Evolutionary conservation across 257 asterid species (phyloP).

Genomic region (Solanum lignicaule): DNA sequence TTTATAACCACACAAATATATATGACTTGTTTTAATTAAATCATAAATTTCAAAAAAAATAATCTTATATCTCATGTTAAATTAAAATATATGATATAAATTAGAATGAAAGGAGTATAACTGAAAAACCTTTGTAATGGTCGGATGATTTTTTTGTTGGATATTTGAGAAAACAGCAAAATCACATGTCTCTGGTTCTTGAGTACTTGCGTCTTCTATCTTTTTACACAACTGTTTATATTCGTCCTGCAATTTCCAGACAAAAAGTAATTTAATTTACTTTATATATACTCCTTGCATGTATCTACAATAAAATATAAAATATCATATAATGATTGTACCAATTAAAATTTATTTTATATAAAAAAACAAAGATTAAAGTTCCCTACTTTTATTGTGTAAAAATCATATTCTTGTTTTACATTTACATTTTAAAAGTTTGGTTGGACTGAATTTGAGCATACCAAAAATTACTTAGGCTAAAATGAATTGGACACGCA

Average conservation of each 20-base stretch:
- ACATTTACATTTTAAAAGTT: not conserved
- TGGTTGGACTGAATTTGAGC: not conserved
- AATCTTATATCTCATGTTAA: too few relatives aligned
- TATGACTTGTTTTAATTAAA: too few relatives aligned
- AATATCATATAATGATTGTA: too few relatives aligned
- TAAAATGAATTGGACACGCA: not conserved
- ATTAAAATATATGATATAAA: too few relatives aligned
- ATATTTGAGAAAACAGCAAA: constrained; percentile 7
- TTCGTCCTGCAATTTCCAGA: constrained; percentile 5
- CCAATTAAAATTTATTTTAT: not conserved
- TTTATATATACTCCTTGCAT: too few relatives aligned
- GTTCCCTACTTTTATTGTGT: too few relatives aligned
- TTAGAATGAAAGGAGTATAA: too few relatives aligned
- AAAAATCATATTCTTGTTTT: not conserved
- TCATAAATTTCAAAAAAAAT: too few relatives aligned
- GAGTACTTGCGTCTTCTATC: constrained; percentile 12
- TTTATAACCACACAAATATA: too few relatives aligned
- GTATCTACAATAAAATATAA: too few relatives aligned
- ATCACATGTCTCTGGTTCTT: constrained; percentile 3
- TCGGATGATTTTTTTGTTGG: constrained; percentile 13
- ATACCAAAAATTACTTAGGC: not conserved
- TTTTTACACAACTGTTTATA: constrained; percentile 13
- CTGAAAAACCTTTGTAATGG: constrained; percentile 17
- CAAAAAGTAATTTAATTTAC: not conserved
- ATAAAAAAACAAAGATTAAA: not conserved